phyloP scores from a whole-genome alignment of 2,329 filamentous ascomycete species.

The Alternaria ethzedia region DNA sequence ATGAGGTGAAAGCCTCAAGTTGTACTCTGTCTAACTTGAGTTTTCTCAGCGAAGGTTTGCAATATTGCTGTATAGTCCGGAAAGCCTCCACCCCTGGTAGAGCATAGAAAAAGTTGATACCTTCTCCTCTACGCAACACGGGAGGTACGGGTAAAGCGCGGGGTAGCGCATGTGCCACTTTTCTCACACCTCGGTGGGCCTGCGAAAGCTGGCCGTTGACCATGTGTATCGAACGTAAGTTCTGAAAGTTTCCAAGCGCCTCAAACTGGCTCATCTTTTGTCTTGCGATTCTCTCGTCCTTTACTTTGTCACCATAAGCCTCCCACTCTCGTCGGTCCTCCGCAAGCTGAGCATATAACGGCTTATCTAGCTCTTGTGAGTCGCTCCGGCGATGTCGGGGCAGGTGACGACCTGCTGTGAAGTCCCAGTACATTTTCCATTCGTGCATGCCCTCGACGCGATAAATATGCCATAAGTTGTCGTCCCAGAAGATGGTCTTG shows the following conservation, averaged over 20 bases:
- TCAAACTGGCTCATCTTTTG: not conserved
- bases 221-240: constrained; percentile 2
- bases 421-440: constrained; percentile 11
- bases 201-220: constrained; percentile 1
- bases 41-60: not conserved
- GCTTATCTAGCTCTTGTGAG: not conserved
- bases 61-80: not conserved
- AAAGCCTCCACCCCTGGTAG: not conserved
- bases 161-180: not conserved
- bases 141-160: not conserved
- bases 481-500: constrained; percentile 17
- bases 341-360: constrained; percentile 1
- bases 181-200: constrained; percentile 3
- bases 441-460: constrained; percentile 12
- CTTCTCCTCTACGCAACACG: constrained; percentile 4
- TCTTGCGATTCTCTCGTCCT: constrained; percentile 10
- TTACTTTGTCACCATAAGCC: constrained; percentile 4
- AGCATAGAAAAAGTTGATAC: not conserved
- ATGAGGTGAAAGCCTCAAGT: not conserved
- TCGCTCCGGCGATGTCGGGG: not conserved
- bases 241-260: not conserved
- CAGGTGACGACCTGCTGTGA: not conserved
- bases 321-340: constrained; percentile 8
- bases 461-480: not conserved
- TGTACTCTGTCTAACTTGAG: constrained; percentile 1